These are phyloP conservation scores for Macrotyloma uniflorum DNA, from an alignment of 306 rosid genomes.

Conservation along the genomic window DNA sequence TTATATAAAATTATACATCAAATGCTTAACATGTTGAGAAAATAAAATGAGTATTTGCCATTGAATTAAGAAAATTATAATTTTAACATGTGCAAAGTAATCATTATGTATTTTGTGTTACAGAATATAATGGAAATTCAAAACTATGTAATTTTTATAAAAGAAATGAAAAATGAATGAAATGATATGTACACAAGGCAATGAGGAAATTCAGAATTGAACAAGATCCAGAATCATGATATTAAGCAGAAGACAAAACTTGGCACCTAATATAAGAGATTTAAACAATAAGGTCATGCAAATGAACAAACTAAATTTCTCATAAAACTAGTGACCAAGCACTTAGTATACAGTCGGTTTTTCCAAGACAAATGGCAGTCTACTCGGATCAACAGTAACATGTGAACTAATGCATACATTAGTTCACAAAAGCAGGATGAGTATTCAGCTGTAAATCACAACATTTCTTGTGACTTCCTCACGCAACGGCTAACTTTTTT, in stretches of 20 bases:
- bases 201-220: background rate
- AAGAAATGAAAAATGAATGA: no score
- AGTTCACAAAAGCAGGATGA: constrained; percentile 41
- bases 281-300: constrained; percentile 42
- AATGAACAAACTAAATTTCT: constrained; percentile 49
- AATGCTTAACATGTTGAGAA: no score
- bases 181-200: no score
- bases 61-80: no score
- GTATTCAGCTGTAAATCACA: constrained; percentile 44
- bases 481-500: constrained; percentile 93
- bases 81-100: no score
- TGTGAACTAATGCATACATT: constrained; percentile 40
- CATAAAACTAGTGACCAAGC: constrained; percentile 47
- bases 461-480: constrained; percentile 83
- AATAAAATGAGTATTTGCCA: no score
- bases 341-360: constrained; percentile 50
- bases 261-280: constrained; percentile 32
- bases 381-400: constrained; percentile 37
- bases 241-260: constrained; percentile 29
- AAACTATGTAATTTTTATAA: background rate
- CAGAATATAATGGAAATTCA: background rate
- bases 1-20: no score
- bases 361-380: constrained; percentile 38
- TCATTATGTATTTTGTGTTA: no score
- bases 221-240: background rate